Evolutionary conservation across 2,329 filamentous ascomycete genomes (phyloP).

Genomic region (Fusarium oxysporum): DNA sequence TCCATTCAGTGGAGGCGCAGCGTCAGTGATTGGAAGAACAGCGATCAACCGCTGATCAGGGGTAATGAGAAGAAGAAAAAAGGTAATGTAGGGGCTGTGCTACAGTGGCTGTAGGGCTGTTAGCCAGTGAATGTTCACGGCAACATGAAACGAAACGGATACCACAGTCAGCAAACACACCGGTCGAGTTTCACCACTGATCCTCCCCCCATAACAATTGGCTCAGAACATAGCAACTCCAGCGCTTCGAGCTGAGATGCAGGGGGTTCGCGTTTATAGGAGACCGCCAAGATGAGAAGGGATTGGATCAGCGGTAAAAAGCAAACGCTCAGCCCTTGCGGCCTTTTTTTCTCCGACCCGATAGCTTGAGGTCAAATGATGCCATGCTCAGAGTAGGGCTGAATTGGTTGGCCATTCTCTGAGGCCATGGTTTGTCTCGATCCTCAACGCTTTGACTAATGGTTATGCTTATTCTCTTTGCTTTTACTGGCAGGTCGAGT

Average conservation of each 20-base stretch:
- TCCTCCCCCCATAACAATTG: not conserved
- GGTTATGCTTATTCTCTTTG: not conserved
- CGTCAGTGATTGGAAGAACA: constrained; percentile 22
- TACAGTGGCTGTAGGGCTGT: constrained; percentile 17
- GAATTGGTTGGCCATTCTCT: constrained; percentile 46
- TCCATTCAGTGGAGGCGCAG: constrained; percentile 29
- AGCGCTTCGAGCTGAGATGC: constrained; percentile 13
- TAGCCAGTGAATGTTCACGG: constrained; percentile 5
- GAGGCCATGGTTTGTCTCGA: constrained; percentile 9
- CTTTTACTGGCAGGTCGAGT: not conserved
- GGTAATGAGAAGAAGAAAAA: not conserved
- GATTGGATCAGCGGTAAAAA: constrained; percentile 13
- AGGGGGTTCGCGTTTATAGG: constrained; percentile 25
- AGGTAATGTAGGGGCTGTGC: constrained; percentile 21
- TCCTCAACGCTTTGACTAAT: not conserved
- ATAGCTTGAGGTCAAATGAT: not conserved
- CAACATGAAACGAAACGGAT: constrained; percentile 29
- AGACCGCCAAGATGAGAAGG: constrained; percentile 16
- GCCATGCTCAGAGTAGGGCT: constrained; percentile 18
- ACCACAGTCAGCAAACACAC: constrained; percentile 5
- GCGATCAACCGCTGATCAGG: not conserved
- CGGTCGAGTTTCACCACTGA: constrained; percentile 15
- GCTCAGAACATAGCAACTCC: not conserved
- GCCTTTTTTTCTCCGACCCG: not conserved
- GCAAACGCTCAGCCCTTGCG: not conserved